Percentiles rank a stretch among this genome's conserved stretches.
Evolutionary conservation across 257 asterid genomes (phyloP).

Genomic region (Rhazya stricta): DNA sequence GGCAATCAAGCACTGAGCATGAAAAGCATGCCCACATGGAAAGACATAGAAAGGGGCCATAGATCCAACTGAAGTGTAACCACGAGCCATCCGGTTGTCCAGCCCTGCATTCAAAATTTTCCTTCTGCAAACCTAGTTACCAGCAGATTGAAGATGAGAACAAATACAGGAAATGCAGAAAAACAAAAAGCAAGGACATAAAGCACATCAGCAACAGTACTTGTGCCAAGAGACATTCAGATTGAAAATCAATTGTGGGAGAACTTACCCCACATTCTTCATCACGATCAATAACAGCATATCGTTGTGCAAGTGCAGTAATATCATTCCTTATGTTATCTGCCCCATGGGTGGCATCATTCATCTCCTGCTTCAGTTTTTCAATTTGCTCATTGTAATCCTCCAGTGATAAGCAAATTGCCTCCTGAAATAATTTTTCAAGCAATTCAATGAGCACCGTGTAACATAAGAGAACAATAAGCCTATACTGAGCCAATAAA

Average conservation of each 20-base stretch:
- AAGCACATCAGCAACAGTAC: neutral
- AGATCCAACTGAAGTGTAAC: slow-evolving; percentile 70
- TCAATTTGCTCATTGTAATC: slow-evolving; percentile 96
- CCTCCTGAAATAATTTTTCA: slow-evolving; percentile 57
- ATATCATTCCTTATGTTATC: slow-evolving; percentile 96
- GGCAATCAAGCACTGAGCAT: slow-evolving; percentile 83
- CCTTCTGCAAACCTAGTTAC: slow-evolving; percentile 68
- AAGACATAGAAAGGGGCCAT: slow-evolving; percentile 97
- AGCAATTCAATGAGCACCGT: slow-evolving; percentile 9
- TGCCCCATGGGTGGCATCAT: slow-evolving; percentile 94
- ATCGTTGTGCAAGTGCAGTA: slow-evolving; percentile 87
- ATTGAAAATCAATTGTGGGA: slow-evolving; percentile 12
- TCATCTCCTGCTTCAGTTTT: slow-evolving; percentile 95
- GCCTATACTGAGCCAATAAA: neutral
- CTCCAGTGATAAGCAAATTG: slow-evolving; percentile 92
- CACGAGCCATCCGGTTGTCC: slow-evolving; percentile 62
- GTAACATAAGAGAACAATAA: neutral
- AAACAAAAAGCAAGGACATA: slow-evolving; percentile 5
- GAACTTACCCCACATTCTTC: slow-evolving; percentile 96
- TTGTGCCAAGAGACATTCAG: neutral
- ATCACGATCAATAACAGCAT: slow-evolving; percentile 71
- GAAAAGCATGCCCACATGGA: slow-evolving; percentile 97
- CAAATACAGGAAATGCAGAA: slow-evolving; percentile 1
- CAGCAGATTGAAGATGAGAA: slow-evolving; percentile 16
- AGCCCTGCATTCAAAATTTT: slow-evolving; percentile 65